Conservation (phyloP, 371 early-diverging fungal species). For the Basidiobolus meristosporus region DNA sequence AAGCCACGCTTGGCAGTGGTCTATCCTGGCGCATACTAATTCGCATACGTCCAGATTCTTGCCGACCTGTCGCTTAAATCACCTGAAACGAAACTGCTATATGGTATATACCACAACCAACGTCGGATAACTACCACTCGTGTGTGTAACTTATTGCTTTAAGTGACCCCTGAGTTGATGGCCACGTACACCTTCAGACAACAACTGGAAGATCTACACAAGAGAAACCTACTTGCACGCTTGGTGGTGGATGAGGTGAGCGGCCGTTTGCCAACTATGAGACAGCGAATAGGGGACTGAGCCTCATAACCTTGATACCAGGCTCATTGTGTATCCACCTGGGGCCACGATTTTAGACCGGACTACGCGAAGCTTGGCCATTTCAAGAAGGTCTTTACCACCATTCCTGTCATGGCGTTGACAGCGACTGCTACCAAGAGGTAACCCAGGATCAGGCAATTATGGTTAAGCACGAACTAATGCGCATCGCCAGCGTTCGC, state of each 20-base stretch:
- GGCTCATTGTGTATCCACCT: background rate
- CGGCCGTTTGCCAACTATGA: too few relatives aligned
- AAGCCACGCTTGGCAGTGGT: too few relatives aligned
- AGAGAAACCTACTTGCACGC: background rate
- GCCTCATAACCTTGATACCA: too few relatives aligned
- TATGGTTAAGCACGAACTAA: slow-evolving; percentile 76
- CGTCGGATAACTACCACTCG: slow-evolving; percentile 36
- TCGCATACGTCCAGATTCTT: too few relatives aligned
- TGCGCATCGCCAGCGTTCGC: slow-evolving; percentile 74
- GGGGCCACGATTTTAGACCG: background rate
- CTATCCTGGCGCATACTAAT: too few relatives aligned
- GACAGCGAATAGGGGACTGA: too few relatives aligned
- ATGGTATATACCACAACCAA: slow-evolving; percentile 31
- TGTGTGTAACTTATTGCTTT: slow-evolving; percentile 39
- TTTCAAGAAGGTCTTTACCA: slow-evolving; percentile 7
- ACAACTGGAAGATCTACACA: background rate
- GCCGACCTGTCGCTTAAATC: too few relatives aligned
- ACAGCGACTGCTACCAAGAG: slow-evolving; percentile 99
- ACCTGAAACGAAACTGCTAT: too few relatives aligned
- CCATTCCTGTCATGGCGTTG: slow-evolving; percentile 90
- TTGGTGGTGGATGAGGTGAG: background rate
- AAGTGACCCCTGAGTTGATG: slow-evolving; percentile 31
- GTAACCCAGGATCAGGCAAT: too few relatives aligned
- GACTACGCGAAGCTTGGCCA: background rate
- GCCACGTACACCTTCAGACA: slow-evolving; percentile 27